A percentile compares a stretch with the other conserved stretches of the same genome.
These are phyloP conservation scores for Papiliotrema flavescens DNA, from an alignment of 1,284 basidiomycete genomes.

Conservation along the genomic window DNA sequence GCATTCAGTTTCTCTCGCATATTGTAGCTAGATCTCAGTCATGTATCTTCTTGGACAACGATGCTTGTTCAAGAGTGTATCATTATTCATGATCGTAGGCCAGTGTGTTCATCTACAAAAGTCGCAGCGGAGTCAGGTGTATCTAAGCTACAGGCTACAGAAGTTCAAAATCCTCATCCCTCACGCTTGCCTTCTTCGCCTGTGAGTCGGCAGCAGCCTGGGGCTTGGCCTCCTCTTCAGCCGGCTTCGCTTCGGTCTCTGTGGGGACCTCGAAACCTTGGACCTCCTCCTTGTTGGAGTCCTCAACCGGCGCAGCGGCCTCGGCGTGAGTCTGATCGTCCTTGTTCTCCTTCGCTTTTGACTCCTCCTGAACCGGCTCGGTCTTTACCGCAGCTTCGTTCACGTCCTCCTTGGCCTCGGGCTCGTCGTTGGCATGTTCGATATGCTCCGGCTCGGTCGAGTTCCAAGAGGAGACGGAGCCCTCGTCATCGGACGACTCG, in stretches of 20 bases:
- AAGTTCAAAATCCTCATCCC: constrained; percentile 27
- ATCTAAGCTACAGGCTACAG: constrained; percentile 2
- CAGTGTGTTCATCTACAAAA: no score
- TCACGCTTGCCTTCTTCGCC: background rate
- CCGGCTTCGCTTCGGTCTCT: constrained; percentile 4
- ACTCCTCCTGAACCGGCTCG: background rate
- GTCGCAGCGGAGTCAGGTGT: no score
- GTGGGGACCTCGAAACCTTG: constrained; percentile 5
- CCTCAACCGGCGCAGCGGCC: background rate
- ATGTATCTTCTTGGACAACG: no score
- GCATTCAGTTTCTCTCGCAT: no score
- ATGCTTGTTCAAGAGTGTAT: no score
- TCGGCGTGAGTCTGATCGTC: constrained; percentile 2
- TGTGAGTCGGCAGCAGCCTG: background rate
- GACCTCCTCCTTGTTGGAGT: background rate
- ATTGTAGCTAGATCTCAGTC: no score
- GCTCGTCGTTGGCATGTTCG: constrained; percentile 2
- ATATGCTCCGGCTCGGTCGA: constrained; percentile 5
- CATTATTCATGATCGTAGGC: no score
- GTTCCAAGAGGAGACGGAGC: constrained; percentile 1
- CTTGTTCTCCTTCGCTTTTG: background rate
- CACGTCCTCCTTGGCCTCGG: background rate
- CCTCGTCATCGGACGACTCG: constrained; percentile 31
- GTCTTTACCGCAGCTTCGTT: background rate
- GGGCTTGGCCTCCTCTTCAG: background rate